These are phyloP conservation scores for Nicotiana noctiflora DNA, from an alignment of 257 asterid species.

Conservation along the genomic window DNA sequence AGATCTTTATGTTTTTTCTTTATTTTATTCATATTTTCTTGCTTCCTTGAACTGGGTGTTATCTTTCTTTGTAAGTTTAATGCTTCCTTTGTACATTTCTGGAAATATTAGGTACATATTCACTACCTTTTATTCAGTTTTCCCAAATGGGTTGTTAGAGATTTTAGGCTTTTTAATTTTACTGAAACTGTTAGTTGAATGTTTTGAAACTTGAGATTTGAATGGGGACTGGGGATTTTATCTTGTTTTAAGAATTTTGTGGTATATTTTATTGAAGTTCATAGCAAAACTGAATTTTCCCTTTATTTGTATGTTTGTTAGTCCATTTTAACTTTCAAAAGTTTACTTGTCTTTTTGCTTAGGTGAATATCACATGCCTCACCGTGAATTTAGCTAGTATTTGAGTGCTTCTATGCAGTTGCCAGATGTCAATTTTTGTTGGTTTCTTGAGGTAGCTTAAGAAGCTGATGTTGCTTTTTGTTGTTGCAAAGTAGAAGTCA, in stretches of 20 bases:
- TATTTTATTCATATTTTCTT: background rate
- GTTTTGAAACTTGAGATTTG: slow-evolving; percentile 6
- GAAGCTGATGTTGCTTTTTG: slow-evolving; percentile 23
- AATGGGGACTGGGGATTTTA: slow-evolving; percentile 1
- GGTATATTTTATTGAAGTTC: slow-evolving; percentile 2
- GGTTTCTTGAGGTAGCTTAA: slow-evolving; percentile 23
- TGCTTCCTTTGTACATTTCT: slow-evolving; percentile 21
- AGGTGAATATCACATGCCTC: slow-evolving; percentile 29
- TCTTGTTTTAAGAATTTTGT: slow-evolving; percentile 10
- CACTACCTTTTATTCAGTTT: slow-evolving; percentile 1
- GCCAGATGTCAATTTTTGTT: slow-evolving; percentile 25
- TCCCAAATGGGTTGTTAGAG: slow-evolving; percentile 16
- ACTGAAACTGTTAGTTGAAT: background rate
- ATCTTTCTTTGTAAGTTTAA: slow-evolving; percentile 29
- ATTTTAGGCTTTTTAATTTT: slow-evolving; percentile 3
- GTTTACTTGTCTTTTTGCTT: slow-evolving; percentile 13
- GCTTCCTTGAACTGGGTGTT: slow-evolving; percentile 23
- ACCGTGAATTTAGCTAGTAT: slow-evolving; percentile 34
- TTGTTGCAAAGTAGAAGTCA: slow-evolving; percentile 13
- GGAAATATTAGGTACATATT: background rate
- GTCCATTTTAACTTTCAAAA: slow-evolving; percentile 1
- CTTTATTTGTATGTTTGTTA: slow-evolving; percentile 17
- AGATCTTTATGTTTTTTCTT: slow-evolving; percentile 15
- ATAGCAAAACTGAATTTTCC: background rate
- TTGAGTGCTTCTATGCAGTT: slow-evolving; percentile 20